Base-by-base conservation (phyloP, 768 basidiomycete species). In the Roridomyces roridus region DNA sequence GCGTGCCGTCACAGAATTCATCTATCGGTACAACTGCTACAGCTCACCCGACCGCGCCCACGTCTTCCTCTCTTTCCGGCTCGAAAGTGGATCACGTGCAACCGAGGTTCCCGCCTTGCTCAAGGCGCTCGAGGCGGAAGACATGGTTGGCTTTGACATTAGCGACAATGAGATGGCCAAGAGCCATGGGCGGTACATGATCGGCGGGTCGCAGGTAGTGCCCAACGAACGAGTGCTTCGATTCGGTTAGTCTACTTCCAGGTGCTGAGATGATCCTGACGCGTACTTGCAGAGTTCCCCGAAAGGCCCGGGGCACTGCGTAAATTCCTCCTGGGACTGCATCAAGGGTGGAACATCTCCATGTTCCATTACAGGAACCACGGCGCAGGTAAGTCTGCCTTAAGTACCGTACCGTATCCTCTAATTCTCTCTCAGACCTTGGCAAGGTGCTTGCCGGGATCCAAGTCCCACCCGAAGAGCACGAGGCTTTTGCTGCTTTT, bases 361-460 rank as follows among this genome's bases (percentile, higher is more conserved):
- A 71, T 99, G 61, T 99, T 98, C 77, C 97, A 99, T 71, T 99
- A 99, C 73, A 84, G 97, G 51, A 98, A 98, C 70, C 96, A 98
- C 57, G 97, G 97, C 26, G 94, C 91, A 68, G 96, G 96, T 93
- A 63, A 55, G 88, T 26, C 20, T 36, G 48, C 42, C 12, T 21
- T 10, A 37, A n/a, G 48, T 34, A 36, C 23, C n/a, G 28, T 26
- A 31, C 47, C 40, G 17, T 28, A 4, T 18, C 25, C n/a, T 28
- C 34, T 53, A 40, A 40, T 53, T 31, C 56, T 40, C 23, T 58
- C 21, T 48, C 34, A 96, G 96, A 98, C 69, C 77, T 98, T 24
- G 94, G 94, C 23, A 96, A 89, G 71, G 91, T 99, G 4, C 76
- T 99, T 46, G 92, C 95, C 4, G 97, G 94, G 2, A 88, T 98